Percentiles rank a stretch among this genome's conserved stretches.
These are phyloP conservation scores for Cladophialophora yegresii DNA, from an alignment of 2,329 filamentous ascomycete species.

Conservation along the genomic window DNA sequence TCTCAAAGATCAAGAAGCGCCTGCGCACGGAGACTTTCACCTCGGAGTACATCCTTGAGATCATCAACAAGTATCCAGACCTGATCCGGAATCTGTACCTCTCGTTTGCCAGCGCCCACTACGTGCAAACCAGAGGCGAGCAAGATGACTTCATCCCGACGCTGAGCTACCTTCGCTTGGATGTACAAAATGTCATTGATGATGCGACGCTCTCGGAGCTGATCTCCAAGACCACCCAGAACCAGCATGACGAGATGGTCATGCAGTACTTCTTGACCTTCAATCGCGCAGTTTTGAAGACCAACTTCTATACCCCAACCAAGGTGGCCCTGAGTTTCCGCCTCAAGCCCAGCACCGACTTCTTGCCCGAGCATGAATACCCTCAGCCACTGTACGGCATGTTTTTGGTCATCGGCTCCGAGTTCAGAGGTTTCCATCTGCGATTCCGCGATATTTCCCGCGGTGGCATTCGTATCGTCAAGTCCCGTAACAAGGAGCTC, in stretches of 20 bases:
- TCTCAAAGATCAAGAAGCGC: conserved; percentile 93
- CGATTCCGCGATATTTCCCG: conserved; percentile 96
- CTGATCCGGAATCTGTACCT: conserved; percentile 87
- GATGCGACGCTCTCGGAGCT: conserved; percentile 72
- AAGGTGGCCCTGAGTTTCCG: conserved; percentile 98
- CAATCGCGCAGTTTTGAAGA: conserved; percentile 92
- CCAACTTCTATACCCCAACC: conserved; percentile 95
- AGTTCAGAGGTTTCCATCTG: conserved; percentile 95
- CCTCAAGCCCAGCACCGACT: conserved; percentile 70
- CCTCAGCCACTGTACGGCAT: conserved; percentile 92
- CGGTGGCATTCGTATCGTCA: conserved; percentile 97
- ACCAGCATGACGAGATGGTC: conserved; percentile 97
- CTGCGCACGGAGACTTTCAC: conserved; percentile 97
- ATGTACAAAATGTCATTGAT: conserved; percentile 72
- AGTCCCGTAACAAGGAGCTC: conserved; percentile 92
- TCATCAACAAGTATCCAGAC: conserved; percentile 86
- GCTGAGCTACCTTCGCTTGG: conserved; percentile 65
- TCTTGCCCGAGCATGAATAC: conserved; percentile 90
- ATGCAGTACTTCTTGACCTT: conserved; percentile 96
- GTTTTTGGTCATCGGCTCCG: conserved; percentile 97
- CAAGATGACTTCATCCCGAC: conserved; percentile 71
- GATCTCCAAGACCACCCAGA: conserved; percentile 77
- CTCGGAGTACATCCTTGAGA: conserved; percentile 95
- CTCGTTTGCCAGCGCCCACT: conserved; percentile 86
- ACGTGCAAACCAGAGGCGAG: conserved; percentile 65